Conservation (phyloP, 1,139 yeast genomes). For the Scheffersomyces quercinus region DNA sequence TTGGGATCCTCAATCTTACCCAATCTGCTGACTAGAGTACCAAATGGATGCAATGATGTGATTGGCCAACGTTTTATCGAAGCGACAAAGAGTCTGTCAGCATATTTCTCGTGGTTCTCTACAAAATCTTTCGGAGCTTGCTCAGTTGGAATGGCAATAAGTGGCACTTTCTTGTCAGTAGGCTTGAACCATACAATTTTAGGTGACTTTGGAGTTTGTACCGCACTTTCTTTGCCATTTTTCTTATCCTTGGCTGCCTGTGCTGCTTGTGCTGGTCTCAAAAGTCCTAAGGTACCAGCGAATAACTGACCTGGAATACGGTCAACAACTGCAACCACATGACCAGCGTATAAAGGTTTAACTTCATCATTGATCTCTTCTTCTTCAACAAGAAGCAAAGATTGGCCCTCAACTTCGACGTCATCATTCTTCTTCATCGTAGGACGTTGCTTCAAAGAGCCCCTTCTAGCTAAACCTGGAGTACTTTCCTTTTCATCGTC, state of each 20-base stretch:
- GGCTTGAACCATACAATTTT: conserved; percentile 99
- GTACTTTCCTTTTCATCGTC: conserved; percentile 23
- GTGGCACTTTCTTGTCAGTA: conserved; percentile 94
- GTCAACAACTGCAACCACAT: conserved; percentile 95
- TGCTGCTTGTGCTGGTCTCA: conserved; percentile 96
- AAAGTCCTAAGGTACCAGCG: conserved; percentile 87
- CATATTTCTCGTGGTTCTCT: conserved; percentile 82
- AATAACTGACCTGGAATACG: conserved; percentile 96
- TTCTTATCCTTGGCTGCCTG: conserved; percentile 75
- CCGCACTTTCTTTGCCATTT: conserved; percentile 49
- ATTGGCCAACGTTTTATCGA: conserved; percentile 99
- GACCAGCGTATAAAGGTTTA: conserved; percentile 96
- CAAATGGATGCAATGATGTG: conserved; percentile 96
- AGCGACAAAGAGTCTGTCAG: conserved; percentile 85
- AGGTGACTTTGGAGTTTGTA: conserved; percentile 62
- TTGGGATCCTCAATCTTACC: conserved; percentile 78
- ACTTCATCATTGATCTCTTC: conserved; percentile 92
- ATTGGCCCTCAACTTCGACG: conserved; percentile 98
- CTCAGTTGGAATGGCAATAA: conserved; percentile 97
- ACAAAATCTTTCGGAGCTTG: conserved; percentile 96
- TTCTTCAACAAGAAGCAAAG: conserved; percentile 85
- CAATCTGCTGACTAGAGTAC: conserved; percentile 83
- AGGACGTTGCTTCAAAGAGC: conserved; percentile 92
- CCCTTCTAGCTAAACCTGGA: conserved; percentile 68
- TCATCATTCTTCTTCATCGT: conserved; percentile 98